A percentile compares a stretch with the other conserved stretches of the same genome.
Conservation (phyloP, 2,329 filamentous ascomycete genomes). For the Hypoxylon sp. region DNA sequence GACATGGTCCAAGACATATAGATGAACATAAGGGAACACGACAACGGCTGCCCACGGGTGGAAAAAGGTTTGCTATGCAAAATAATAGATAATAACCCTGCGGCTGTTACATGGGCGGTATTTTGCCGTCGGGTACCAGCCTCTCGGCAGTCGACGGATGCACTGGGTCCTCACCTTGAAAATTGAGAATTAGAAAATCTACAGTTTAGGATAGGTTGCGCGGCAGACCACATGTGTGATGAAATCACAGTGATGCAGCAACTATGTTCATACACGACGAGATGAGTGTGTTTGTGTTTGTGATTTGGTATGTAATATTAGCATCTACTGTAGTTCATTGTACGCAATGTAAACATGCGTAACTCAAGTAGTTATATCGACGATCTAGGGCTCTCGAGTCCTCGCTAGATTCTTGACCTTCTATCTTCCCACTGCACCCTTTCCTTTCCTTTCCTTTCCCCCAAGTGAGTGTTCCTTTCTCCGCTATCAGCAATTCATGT, state of each 20-base stretch:
- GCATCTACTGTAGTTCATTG: conserved; percentile 22
- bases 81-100: conserved; percentile 23
- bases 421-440: conserved; percentile 6
- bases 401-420: conserved; percentile 24
- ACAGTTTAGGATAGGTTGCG: neutral
- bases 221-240: neutral
- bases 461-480: neutral
- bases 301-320: conserved; percentile 31
- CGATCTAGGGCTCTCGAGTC: conserved; percentile 26
- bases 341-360: conserved; percentile 6
- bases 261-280: conserved; percentile 1
- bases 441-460: conserved; percentile 1
- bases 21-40: neutral
- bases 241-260: conserved; percentile 2
- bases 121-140: conserved; percentile 34
- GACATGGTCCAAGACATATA: conserved; percentile 4
- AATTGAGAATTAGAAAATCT: neutral
- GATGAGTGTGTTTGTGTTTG: neutral
- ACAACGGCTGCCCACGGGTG: conserved; percentile 4
- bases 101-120: conserved; percentile 26
- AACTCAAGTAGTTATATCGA: conserved; percentile 21
- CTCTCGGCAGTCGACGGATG: conserved; percentile 21
- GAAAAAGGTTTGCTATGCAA: neutral
- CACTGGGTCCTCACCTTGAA: conserved; percentile 1
- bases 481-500: conserved; percentile 5